Evolutionary conservation across 2,329 filamentous ascomycete genomes (phyloP).

Genomic region (Geosmithia putterillii): DNA sequence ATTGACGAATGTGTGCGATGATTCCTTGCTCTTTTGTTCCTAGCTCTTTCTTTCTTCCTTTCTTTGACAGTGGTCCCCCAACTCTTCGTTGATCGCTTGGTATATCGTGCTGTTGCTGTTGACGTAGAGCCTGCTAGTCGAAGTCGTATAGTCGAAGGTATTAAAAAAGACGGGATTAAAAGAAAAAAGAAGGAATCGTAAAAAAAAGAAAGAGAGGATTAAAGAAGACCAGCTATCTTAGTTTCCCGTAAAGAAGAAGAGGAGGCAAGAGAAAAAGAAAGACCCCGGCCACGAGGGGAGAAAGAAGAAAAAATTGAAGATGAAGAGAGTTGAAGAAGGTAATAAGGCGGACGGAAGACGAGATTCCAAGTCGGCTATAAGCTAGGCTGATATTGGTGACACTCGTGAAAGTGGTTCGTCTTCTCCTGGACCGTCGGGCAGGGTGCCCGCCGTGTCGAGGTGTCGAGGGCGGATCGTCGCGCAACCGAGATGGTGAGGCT

Average conservation of each 20-base stretch:
- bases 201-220: neutral
- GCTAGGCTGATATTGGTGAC: slow-evolving; percentile 1
- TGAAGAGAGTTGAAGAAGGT: neutral
- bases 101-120: neutral
- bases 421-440: no score
- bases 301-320: neutral
- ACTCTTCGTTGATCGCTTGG: neutral
- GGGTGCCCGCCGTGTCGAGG: neutral
- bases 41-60: neutral
- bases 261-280: neutral
- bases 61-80: neutral
- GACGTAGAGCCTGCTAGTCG: no score
- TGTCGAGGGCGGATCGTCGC: neutral
- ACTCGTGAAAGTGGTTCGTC: neutral
- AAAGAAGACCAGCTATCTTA: neutral
- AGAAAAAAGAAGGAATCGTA: neutral
- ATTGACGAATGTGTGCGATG: slow-evolving; percentile 10
- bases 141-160: no score
- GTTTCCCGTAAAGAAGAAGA: neutral
- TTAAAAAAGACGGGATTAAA: no score
- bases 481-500: slow-evolving; percentile 1
- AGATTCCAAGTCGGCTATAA: neutral
- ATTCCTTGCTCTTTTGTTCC: neutral
- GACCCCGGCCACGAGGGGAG: neutral
- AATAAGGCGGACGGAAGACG: neutral